Evolutionary conservation across 1,139 yeast genomes (phyloP), one percentile per base, ranked within the genome.

Genomic region (Kazachstania sp.): DNA sequence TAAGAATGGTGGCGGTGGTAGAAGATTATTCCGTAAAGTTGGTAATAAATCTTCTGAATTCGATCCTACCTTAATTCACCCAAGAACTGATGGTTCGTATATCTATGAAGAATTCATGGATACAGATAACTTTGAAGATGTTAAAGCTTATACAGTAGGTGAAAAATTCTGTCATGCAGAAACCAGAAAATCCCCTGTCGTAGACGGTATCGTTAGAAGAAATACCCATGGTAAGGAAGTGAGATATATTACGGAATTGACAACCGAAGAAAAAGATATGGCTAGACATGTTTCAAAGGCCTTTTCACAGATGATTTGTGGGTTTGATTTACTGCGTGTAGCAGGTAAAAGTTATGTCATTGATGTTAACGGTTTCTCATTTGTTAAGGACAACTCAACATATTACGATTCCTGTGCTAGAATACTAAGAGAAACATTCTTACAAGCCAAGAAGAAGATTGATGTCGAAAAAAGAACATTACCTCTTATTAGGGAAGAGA

Each of bases 191-290:
- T 88, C 97, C 0, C 99, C 99, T 0, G 98, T 94, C 2, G 98
- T 94, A 15, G 99, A 94, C 69, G 99, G 99, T 44, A 86, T 94
- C 48, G 99, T 94, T 26, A 77, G 97, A 62, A 78, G 99, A 66
- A 94, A 94, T 64, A 90, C 98, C 1, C 95, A 90, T 59, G 99
- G 99, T 45, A 94, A 94, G 65, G 99, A 94, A 67, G 83, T 94
- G 42, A 75, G 99, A 55, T 94, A 84, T 61, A 77, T 92, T 36
- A 92, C 98, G 1, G 82, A 84, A 54, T 72, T 94, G 45, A 71
- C 85, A 2, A 78, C 75, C 2, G 83, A 78, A 43, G 99, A 94
- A 64, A 81, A 77, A 48, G 69, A 68, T 34, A 88, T 90, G 79
- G 98, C 99, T 1, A 68, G 74, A 41, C 79, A 76, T 53, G 88